A percentile compares a stretch with the other conserved stretches of the same genome.
Conservation (phyloP, 176 grass and related monocot genomes). For the Hordeum vulgare region MorexV3_pseudomolecules_assembly NC_058520.1:520718602-520719101, state of each 20-base stretch:
- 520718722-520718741: slow-evolving; percentile 70
- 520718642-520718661: background rate
- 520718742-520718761: slow-evolving; percentile 85
- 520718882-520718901: slow-evolving; percentile 93
- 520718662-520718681: background rate
- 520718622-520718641: background rate
- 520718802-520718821: background rate
- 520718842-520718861: slow-evolving; percentile 18
- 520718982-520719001: slow-evolving; percentile 85
- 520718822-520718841: slow-evolving; percentile 10
- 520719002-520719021: slow-evolving; percentile 77
- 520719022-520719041: slow-evolving; percentile 67
- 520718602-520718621: background rate
- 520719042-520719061: slow-evolving; percentile 91
- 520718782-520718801: background rate
- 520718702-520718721: background rate
- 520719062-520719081: slow-evolving; percentile 97
- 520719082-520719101: slow-evolving; percentile 96
- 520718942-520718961: slow-evolving; percentile 81
- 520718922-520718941: slow-evolving; percentile 93
- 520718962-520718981: slow-evolving; percentile 99
- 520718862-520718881: slow-evolving; percentile 98
- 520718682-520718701: background rate
- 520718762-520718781: slow-evolving; percentile 99
- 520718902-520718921: slow-evolving; percentile 84